Percentiles rank a stretch among this genome's conserved stretches.
Conservation (phyloP, 441 rosid species). For the Macaranga tanarius region DNA sequence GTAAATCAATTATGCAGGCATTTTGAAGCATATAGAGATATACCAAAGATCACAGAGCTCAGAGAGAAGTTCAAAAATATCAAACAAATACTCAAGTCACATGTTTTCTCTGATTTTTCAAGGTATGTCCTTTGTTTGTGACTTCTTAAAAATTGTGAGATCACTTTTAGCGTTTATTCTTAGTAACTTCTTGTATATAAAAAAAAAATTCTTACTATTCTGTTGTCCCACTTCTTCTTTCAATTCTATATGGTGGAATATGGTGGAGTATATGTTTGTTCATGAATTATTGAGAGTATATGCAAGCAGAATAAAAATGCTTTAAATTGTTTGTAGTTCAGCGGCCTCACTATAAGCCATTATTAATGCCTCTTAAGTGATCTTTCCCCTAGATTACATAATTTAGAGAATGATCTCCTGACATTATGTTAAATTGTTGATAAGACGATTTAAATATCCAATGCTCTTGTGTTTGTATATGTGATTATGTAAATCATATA, state of each 20-base stretch:
- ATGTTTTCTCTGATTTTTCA: conserved; percentile 93
- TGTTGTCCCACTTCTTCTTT: not conserved
- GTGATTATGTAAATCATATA: not conserved
- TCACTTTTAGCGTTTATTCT: not conserved
- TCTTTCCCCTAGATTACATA: not conserved
- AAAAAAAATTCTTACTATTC: not conserved
- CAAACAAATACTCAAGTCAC: conserved; percentile 94
- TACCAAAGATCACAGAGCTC: conserved; percentile 97
- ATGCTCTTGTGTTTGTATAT: not conserved
- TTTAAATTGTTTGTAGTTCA: not conserved
- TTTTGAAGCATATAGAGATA: conserved; percentile 96
- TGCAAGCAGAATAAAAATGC: not conserved
- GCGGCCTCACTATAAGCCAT: not conserved
- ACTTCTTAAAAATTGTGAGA: not conserved
- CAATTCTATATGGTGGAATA: not conserved
- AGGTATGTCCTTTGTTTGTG: conserved; percentile 49
- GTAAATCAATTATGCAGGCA: conserved; percentile 97
- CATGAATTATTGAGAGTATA: not conserved
- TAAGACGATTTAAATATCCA: not conserved
- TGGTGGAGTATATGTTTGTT: not conserved
- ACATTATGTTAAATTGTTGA: not conserved
- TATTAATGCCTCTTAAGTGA: not conserved
- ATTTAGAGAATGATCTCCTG: not conserved
- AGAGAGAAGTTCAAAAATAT: conserved; percentile 95
- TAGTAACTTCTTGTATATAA: not conserved